Conservation (phyloP, 163 green algal species). For the Chlamydomonas reinhardtii region DNA sequence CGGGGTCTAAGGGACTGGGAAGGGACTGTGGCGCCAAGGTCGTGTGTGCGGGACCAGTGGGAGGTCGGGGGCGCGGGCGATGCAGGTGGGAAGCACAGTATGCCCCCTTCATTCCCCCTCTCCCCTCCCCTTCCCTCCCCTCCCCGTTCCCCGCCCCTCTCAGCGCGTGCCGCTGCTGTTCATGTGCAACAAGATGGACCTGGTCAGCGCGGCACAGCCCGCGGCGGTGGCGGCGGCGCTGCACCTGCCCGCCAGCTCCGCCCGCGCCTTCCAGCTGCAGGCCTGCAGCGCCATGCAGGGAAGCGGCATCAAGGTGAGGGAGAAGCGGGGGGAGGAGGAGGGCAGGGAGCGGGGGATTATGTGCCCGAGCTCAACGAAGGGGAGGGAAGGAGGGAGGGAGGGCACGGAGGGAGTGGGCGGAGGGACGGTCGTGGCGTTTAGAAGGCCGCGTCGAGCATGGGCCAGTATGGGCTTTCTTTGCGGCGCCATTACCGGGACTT, state of each 20-base stretch:
- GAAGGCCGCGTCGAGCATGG: too few species aligned
- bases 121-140: not conserved
- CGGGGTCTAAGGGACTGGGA: too few species aligned
- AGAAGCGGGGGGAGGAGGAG: not conserved
- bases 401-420: too few species aligned
- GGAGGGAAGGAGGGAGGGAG: not conserved
- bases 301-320: conserved; percentile 53
- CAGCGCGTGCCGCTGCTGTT: conserved; percentile 70
- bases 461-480: too few species aligned
- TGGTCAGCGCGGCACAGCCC: conserved; percentile 63
- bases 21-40: too few species aligned
- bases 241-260: conserved; percentile 66
- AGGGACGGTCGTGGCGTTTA: too few species aligned
- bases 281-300: conserved; percentile 74
- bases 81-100: too few species aligned
- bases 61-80: too few species aligned
- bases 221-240: conserved; percentile 67
- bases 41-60: too few species aligned
- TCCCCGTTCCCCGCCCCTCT: not conserved
- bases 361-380: not conserved
- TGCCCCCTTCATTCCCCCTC: not conserved
- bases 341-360: not conserved
- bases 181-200: conserved; percentile 83
- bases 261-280: conserved; percentile 75
- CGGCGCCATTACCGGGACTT: too few species aligned